Percentiles rank a stretch among this genome's conserved stretches.
Evolutionary conservation across 257 asterid species (phyloP).

Genomic region (Ligustrum vulgare): DNA sequence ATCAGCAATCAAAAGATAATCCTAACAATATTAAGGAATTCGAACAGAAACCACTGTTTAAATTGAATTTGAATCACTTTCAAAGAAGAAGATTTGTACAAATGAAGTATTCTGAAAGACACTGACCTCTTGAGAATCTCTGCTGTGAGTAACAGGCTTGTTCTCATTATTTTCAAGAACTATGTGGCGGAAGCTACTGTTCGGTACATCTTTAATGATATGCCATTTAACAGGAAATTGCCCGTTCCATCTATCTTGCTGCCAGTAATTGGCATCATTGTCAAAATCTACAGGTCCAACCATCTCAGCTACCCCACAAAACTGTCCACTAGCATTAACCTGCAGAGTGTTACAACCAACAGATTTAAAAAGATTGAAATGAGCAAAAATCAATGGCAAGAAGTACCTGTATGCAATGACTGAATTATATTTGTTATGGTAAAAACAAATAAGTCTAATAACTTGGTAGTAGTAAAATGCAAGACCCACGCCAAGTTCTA

Average conservation of each 20-base stretch:
- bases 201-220: conserved; percentile 89
- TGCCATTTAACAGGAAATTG: conserved; percentile 98
- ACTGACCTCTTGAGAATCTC: conserved; percentile 95
- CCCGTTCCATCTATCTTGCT: conserved; percentile 99
- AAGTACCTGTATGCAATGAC: conserved; percentile 12
- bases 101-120: conserved; percentile 16
- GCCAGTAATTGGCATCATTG: conserved; percentile 96
- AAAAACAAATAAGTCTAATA: not conserved
- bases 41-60: not conserved
- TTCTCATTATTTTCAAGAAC: conserved; percentile 91
- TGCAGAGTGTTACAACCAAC: conserved; percentile 34
- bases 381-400: conserved; percentile 16
- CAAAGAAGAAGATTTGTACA: not conserved
- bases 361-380: conserved; percentile 13
- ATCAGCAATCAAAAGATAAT: not conserved
- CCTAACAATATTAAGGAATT: not conserved
- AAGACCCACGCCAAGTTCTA: not conserved
- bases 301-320: conserved; percentile 99
- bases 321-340: conserved; percentile 99
- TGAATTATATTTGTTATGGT: not conserved
- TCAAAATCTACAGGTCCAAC: conserved; percentile 89
- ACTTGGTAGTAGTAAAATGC: not conserved
- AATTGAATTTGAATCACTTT: not conserved
- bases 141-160: conserved; percentile 99
- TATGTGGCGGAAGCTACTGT: conserved; percentile 92